Evolutionary conservation across 2,329 filamentous ascomycete genomes (phyloP), one percentile per base, ranked within the genome.

Genomic region (Stagonosporopsis cucurbitacearum): DNA sequence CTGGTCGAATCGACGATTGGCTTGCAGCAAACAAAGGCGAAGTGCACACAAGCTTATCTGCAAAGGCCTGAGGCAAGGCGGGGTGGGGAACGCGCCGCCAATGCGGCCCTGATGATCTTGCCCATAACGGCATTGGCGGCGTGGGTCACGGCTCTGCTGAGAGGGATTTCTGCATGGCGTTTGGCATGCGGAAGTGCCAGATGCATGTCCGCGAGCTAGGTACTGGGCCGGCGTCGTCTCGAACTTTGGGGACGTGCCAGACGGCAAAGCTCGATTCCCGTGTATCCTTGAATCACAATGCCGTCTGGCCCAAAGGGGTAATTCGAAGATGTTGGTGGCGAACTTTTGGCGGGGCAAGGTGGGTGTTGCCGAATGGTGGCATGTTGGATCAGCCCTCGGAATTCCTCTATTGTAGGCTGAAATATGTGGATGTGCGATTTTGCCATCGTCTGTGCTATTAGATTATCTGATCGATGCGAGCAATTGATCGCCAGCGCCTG

Each of bases 351-450:
- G 46, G 46, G 45, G 41, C 22, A 45, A 19, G 23, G 26, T 7
- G 7, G 3, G 3, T 7, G 9, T 9, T 26, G 25, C 25, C 25
- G 9, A 15, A 11, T 30, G 7, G 20, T 37, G 12, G 41, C 33
- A 44, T 39, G 28, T 30, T 33, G 9, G 46, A 50, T 55, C 46
- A 28, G 37, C 46, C 44, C 30, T 11, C 22, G 17, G 19, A 30
- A 36, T 17, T 30, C 9, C 35, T 12, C 11, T 35, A 23, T 55
- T n/a, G n/a, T n/a, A n/a, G n/a, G 11, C 9, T 28, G 41, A 36
- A 56, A 8, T 26, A 56, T 56, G 36, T 42, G 36, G 42, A 42
- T 50, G 42, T 23, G 30, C 11, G 32, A 39, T 42, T 51, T 43
- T 48, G 19, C 30, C 13, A 56, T 48, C 20, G 19, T 28, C 28